A percentile compares a stretch with the other conserved stretches of the same genome.
Conservation (phyloP, 2,329 filamentous ascomycete species). For the Leptographium galeiforme region DNA sequence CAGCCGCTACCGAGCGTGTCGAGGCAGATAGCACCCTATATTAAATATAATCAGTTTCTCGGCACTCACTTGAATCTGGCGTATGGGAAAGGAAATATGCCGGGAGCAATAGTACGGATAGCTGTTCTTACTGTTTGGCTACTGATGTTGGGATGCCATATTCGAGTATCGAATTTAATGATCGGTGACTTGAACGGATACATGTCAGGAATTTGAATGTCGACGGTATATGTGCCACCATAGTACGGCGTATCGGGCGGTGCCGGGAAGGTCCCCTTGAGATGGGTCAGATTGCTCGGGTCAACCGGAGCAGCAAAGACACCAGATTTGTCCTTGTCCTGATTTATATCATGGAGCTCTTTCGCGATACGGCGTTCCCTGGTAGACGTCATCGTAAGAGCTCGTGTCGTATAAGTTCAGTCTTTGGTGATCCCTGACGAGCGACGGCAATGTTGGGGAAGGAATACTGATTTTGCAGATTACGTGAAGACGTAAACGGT, state of each 20-base stretch:
- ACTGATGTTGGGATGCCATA: conserved; percentile 97
- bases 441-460: too few species aligned
- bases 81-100: too few species aligned
- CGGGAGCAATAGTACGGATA: background rate
- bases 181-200: conserved; percentile 88
- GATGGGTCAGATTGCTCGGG: conserved; percentile 61
- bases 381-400: conserved; percentile 30
- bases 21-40: conserved; percentile 85
- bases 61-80: too few species aligned
- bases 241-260: conserved; percentile 91
- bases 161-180: conserved; percentile 85
- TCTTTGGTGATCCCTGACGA: background rate
- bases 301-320: conserved; percentile 56
- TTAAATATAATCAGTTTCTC: too few species aligned
- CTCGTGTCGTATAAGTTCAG: background rate
- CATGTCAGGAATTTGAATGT: conserved; percentile 74
- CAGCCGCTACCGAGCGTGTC: conserved; percentile 82
- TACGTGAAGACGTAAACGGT: too few species aligned
- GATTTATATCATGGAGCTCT: conserved; percentile 61
- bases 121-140: conserved; percentile 61
- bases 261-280: conserved; percentile 71
- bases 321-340: conserved; percentile 59
- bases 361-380: conserved; percentile 53
- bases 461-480: too few species aligned
- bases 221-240: conserved; percentile 67